Evolutionary conservation across 2,329 filamentous ascomycete species (phyloP).

Genomic region (Aureobasidium subglaciale): DNA sequence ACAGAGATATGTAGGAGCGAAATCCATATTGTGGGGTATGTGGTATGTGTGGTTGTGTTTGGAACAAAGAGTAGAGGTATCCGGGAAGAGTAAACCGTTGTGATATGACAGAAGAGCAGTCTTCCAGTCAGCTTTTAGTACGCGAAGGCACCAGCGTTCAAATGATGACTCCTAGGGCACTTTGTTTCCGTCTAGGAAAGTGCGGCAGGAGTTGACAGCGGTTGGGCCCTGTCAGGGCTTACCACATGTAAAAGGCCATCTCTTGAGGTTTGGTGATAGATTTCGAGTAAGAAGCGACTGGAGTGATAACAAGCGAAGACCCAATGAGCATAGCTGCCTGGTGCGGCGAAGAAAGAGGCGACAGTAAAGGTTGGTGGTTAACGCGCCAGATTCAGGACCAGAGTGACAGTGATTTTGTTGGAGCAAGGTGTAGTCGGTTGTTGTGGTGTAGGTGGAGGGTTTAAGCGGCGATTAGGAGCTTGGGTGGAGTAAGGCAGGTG

Average conservation of each 20-base stretch:
- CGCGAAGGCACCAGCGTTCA: conserved; percentile 5
- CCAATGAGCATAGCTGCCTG: conserved; percentile 13
- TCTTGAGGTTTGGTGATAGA: conserved; percentile 1
- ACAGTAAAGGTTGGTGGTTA: not conserved
- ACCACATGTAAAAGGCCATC: conserved; percentile 16
- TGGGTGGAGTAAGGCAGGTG: not conserved
- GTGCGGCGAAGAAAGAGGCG: not conserved
- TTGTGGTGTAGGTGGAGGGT: conserved; percentile 2
- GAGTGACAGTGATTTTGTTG: not conserved
- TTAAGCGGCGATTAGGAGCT: conserved; percentile 10
- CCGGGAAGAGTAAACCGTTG: conserved; percentile 17
- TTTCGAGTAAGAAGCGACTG: conserved; percentile 15
- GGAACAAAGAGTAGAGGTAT: conserved; percentile 15
- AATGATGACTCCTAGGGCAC: conserved; percentile 9
- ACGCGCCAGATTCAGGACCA: not conserved
- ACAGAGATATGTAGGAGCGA: not conserved
- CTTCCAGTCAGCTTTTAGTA: conserved; percentile 15
- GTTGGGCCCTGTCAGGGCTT: conserved; percentile 14
- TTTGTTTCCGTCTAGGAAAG: conserved; percentile 8
- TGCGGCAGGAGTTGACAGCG: conserved; percentile 11
- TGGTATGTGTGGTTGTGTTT: conserved; percentile 3
- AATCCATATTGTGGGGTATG: conserved; percentile 5
- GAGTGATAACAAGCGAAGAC: conserved; percentile 6
- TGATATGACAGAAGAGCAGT: conserved; percentile 9
- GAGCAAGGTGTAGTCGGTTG: not conserved